phyloP scores from a whole-genome alignment of 2,329 filamentous ascomycete genomes.

The Gnomoniopsis sp. region DNA sequence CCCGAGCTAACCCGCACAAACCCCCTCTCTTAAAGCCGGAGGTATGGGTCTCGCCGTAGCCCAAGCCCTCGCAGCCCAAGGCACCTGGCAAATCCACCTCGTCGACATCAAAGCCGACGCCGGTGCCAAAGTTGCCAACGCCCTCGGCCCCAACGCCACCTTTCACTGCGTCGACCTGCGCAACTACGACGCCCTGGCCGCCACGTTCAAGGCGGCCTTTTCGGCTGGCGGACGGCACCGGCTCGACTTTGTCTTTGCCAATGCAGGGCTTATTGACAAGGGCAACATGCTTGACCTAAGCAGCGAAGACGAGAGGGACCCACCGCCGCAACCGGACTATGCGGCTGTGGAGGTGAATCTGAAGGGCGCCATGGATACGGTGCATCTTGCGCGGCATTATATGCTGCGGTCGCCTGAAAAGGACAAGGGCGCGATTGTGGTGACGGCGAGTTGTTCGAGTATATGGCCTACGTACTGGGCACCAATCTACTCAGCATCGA shows the following conservation, averaged over 20 bases:
- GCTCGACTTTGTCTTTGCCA: constrained; percentile 47
- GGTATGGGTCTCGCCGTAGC: constrained; percentile 41
- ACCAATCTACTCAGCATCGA: constrained; percentile 16
- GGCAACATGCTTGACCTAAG: constrained; percentile 32
- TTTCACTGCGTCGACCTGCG: constrained; percentile 37
- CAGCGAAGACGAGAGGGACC: neutral
- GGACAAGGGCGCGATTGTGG: constrained; percentile 10
- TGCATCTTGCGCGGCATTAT: constrained; percentile 14
- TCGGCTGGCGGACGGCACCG: constrained; percentile 19
- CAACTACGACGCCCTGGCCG: constrained; percentile 26
- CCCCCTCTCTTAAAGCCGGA: constrained; percentile 34
- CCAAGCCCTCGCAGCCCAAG: constrained; percentile 31
- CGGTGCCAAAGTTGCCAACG: constrained; percentile 27
- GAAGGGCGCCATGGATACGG: constrained; percentile 12
- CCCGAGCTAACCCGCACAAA: neutral
- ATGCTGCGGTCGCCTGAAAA: constrained; percentile 10
- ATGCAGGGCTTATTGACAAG: constrained; percentile 41
- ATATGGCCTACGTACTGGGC: constrained; percentile 16
- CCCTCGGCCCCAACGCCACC: constrained; percentile 26
- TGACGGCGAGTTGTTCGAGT: constrained; percentile 14
- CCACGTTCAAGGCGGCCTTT: constrained; percentile 35
- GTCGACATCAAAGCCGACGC: constrained; percentile 35
- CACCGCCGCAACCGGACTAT: constrained; percentile 8
- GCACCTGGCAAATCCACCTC: constrained; percentile 36
- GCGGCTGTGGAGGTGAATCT: constrained; percentile 14